phyloP scores from a whole-genome alignment of 2,329 filamentous ascomycete genomes.

The Sporothrix dimorphospora region DNA sequence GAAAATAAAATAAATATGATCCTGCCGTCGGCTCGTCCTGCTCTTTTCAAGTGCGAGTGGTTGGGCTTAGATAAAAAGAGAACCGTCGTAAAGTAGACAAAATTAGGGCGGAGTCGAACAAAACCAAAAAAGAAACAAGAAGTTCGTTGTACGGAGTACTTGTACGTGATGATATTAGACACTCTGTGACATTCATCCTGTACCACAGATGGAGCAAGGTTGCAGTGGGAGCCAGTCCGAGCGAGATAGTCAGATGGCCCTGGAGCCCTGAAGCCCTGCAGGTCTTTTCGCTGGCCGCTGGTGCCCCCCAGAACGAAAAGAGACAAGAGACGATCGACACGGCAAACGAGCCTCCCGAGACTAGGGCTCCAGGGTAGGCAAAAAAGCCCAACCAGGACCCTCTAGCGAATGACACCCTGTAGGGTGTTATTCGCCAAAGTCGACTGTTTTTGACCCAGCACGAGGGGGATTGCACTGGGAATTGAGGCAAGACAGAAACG shows the following conservation, averaged over 20 bases:
- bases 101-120: no score
- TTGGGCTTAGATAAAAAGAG: neutral
- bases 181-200: neutral
- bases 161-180: neutral
- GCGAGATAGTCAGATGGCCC: neutral
- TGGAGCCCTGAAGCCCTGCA: neutral
- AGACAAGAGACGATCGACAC: conserved; percentile 16
- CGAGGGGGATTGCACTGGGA: neutral
- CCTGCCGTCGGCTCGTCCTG: conserved; percentile 3
- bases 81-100: neutral
- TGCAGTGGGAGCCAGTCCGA: conserved; percentile 4
- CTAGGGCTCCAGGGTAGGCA: conserved; percentile 1
- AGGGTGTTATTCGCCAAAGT: conserved; percentile 25
- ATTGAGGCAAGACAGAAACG: neutral
- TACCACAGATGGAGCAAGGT: neutral
- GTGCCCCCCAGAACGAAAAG: neutral
- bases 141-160: neutral
- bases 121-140: neutral
- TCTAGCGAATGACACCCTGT: neutral
- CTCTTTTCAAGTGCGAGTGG: neutral
- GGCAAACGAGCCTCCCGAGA: conserved; percentile 22
- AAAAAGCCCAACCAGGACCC: neutral
- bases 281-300: neutral
- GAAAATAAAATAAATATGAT: neutral
- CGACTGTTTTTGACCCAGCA: conserved; percentile 16